Conservation (phyloP, 495 filamentous ascomycete genomes). For the Xylaria bambusicola region DNA sequence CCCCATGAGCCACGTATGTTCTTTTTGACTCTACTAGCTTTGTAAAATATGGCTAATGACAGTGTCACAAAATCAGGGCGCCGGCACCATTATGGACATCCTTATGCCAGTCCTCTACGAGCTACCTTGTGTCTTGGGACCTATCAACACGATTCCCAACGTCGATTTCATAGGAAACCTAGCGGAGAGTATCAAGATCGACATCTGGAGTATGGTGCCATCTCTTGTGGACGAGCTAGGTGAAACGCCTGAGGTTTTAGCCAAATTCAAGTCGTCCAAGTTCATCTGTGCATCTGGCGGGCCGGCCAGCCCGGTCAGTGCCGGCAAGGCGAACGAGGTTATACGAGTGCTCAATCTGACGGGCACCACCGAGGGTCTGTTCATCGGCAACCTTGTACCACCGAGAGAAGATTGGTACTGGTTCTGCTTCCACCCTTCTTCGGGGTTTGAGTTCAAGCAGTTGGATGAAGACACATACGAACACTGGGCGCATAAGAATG, state of each 20-base stretch:
- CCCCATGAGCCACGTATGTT: constrained; percentile 37
- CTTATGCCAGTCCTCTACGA: constrained; percentile 31
- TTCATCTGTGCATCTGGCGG: constrained; percentile 39
- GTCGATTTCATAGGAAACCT: constrained; percentile 29
- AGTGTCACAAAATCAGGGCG: constrained; percentile 30
- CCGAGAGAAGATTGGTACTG: constrained; percentile 31
- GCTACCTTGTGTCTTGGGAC: constrained; percentile 34
- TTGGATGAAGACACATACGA: constrained; percentile 24
- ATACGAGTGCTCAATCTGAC: constrained; percentile 33
- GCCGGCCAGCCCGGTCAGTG: constrained; percentile 29
- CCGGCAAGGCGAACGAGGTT: constrained; percentile 24
- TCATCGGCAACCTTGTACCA: constrained; percentile 28
- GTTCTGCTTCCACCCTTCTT: constrained; percentile 32
- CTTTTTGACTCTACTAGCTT: not conserved
- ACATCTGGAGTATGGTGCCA: constrained; percentile 36
- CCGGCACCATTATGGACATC: constrained; percentile 35
- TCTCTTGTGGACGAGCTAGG: constrained; percentile 38
- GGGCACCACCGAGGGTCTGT: constrained; percentile 31
- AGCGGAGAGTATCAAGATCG: constrained; percentile 29
- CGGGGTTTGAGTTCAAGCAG: constrained; percentile 35
- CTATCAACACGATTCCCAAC: constrained; percentile 30
- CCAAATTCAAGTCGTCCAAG: constrained; percentile 28
- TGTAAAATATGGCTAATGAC: constrained; percentile 1
- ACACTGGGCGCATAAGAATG: constrained; percentile 31
- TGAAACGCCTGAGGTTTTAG: constrained; percentile 29